These are phyloP conservation scores for Sextonia rubra DNA, from an alignment of 164 flowering plant species.

Conservation along the genomic window DNA sequence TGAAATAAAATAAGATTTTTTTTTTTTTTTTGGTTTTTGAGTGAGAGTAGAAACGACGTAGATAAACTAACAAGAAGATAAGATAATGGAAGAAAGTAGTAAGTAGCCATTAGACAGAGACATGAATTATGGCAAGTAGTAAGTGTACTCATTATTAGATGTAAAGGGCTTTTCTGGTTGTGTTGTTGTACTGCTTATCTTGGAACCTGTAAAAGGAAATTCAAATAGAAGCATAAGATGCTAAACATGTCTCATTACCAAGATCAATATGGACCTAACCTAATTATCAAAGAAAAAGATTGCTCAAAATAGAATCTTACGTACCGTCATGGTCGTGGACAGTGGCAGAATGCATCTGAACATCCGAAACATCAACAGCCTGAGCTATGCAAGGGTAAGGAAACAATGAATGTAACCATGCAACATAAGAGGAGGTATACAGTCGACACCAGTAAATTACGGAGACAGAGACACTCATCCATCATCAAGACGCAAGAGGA, in stretches of 20 bases:
- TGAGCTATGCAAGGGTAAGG: slow-evolving; percentile 3
- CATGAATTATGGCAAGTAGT: slow-evolving; percentile 17
- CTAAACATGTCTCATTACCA: too few species aligned
- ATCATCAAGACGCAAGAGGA: too few species aligned
- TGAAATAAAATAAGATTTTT: too few species aligned
- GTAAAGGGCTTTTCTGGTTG: slow-evolving; percentile 12
- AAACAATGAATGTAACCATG: neutral
- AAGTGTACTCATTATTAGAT: slow-evolving; percentile 36
- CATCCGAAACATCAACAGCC: slow-evolving; percentile 16
- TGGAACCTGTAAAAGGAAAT: slow-evolving; percentile 19
- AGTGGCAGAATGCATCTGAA: slow-evolving; percentile 10
- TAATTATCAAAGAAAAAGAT: too few species aligned
- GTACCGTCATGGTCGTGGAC: slow-evolving; percentile 16
- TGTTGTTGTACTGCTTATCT: slow-evolving; percentile 11
- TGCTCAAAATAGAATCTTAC: slow-evolving; percentile 7
- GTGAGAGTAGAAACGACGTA: neutral
- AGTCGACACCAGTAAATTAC: too few species aligned
- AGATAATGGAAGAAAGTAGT: neutral
- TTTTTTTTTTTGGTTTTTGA: too few species aligned
- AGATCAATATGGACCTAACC: too few species aligned
- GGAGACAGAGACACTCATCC: too few species aligned
- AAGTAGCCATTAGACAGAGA: slow-evolving; percentile 5
- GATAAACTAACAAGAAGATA: neutral
- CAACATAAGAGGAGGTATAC: neutral
- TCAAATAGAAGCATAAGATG: neutral